Evolutionary conservation across 805 yeast species (phyloP).

Genomic region (Candida alai): DNA sequence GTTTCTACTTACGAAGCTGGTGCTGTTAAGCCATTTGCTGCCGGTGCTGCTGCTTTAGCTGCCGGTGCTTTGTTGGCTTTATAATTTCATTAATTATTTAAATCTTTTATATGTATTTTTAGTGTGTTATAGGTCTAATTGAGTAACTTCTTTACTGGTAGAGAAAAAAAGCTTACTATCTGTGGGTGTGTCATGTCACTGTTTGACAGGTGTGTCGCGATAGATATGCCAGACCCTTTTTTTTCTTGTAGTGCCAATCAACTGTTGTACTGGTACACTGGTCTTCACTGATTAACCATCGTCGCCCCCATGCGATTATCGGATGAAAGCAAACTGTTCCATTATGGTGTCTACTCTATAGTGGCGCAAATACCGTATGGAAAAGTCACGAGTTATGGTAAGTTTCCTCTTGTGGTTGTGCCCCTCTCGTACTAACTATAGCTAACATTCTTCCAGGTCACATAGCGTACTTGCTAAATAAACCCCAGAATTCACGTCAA

Average conservation of each 20-base stretch:
- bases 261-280: no score
- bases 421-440: no score
- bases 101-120: no score
- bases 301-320: constrained; percentile 17
- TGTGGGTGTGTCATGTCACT: constrained; percentile 16
- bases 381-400: constrained; percentile 64
- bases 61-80: constrained; percentile 58
- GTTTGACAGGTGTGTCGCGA: no score
- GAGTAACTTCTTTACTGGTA: not conserved
- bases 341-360: constrained; percentile 54
- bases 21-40: constrained; percentile 34
- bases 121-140: not conserved
- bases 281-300: not conserved
- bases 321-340: constrained; percentile 54
- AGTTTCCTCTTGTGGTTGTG: constrained; percentile 14
- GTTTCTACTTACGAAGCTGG: constrained; percentile 39
- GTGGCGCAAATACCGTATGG: constrained; percentile 58
- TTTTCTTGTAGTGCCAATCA: no score
- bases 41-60: constrained; percentile 47
- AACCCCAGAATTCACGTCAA: constrained; percentile 67
- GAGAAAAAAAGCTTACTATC: not conserved
- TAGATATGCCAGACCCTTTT: no score
- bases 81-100: constrained; percentile 31
- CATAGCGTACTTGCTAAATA: constrained; percentile 58
- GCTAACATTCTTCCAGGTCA: constrained; percentile 39